These are phyloP conservation scores for Termitomyces bulborhizus DNA, from an alignment of 768 basidiomycete species.

Conservation along the genomic window DNA sequence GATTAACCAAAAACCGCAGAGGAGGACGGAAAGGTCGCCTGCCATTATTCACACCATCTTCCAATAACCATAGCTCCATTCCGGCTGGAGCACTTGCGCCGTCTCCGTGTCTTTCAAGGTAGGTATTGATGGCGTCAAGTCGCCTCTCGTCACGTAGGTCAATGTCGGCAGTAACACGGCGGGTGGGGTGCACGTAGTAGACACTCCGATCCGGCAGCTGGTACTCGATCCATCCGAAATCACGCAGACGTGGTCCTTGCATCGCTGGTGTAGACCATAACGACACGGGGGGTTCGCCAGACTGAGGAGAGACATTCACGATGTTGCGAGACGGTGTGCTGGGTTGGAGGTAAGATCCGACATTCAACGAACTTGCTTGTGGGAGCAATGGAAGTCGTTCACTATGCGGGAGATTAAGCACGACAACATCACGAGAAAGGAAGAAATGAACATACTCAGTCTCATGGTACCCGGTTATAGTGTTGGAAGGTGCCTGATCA, in stretches of 20 bases:
- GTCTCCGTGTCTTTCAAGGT: conserved; percentile 33
- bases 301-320: conserved; percentile 20
- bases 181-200: conserved; percentile 64
- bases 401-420: conserved; percentile 22
- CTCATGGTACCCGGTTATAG: conserved; percentile 12
- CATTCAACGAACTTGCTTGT: conserved; percentile 22
- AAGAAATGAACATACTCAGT: conserved; percentile 22
- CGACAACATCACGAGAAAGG: background rate
- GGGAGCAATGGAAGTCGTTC: conserved; percentile 50
- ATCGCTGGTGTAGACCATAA: conserved; percentile 16
- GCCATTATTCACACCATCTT: conserved; percentile 21
- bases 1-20: conserved; percentile 60
- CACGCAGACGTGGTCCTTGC: conserved; percentile 30
- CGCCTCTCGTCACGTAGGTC: conserved; percentile 50
- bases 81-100: conserved; percentile 24
- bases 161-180: conserved; percentile 63
- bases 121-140: conserved; percentile 44
- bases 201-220: conserved; percentile 65
- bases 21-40: conserved; percentile 25
- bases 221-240: conserved; percentile 72
- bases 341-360: conserved; percentile 22
- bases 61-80: conserved; percentile 61
- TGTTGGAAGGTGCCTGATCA: conserved; percentile 13
- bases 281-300: conserved; percentile 12
- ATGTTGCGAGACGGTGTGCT: conserved; percentile 11